Percentiles rank a stretch among this genome's conserved stretches.
Evolutionary conservation across 352 stramenopile genomes (phyloP).

Genomic region (Globisporangium iwayamae): DNA sequence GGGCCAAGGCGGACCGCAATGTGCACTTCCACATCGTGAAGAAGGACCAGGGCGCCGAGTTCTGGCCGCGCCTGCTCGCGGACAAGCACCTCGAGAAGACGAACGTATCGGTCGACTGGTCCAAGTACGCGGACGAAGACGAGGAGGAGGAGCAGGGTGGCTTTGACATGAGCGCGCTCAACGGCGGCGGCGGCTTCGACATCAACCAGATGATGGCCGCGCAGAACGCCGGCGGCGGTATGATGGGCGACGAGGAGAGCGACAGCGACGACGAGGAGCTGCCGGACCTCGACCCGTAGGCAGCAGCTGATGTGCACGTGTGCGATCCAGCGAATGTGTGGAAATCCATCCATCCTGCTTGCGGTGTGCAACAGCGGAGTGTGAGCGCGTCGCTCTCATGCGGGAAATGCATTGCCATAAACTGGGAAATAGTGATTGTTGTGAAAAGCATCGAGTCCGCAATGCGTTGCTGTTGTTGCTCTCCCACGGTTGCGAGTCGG

Average conservation of each 20-base stretch:
- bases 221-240: slow-evolving; percentile 59
- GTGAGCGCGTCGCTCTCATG: neutral
- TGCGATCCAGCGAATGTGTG: neutral
- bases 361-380: no score
- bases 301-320: slow-evolving; percentile 19
- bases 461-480: neutral
- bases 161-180: slow-evolving; percentile 87
- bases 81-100: slow-evolving; percentile 97
- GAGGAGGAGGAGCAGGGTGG: slow-evolving; percentile 89
- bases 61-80: slow-evolving; percentile 94
- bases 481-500: neutral
- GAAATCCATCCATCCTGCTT: neutral
- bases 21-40: slow-evolving; percentile 97
- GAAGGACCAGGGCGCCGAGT: slow-evolving; percentile 91
- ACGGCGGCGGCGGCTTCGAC: slow-evolving; percentile 90
- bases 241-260: slow-evolving; percentile 59
- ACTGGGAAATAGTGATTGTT: neutral
- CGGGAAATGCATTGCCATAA: neutral
- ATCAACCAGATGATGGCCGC: slow-evolving; percentile 93
- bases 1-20: slow-evolving; percentile 93
- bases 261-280: slow-evolving; percentile 85
- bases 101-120: slow-evolving; percentile 96
- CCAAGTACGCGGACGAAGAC: slow-evolving; percentile 96
- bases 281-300: slow-evolving; percentile 72
- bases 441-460: neutral